Evolutionary conservation across 2,329 filamentous ascomycete genomes (phyloP), one percentile per base, ranked within the genome.

Genomic region (Neoarthrinium moseri): DNA sequence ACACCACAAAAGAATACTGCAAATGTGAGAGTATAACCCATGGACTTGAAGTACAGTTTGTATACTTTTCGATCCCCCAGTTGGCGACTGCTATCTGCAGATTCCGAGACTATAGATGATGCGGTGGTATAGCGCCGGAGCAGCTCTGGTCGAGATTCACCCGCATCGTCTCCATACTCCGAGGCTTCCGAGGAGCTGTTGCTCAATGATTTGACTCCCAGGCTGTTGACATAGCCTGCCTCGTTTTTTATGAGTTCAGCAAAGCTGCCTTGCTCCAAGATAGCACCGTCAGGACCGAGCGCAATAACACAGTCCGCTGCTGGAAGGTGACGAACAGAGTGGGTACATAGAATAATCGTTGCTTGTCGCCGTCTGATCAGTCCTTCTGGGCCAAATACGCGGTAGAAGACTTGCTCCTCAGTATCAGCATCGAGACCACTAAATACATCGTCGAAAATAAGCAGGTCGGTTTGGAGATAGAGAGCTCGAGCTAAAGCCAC

Each of bases 221-320:
- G 46, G 18, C 54, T 50, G 8, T 49, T 46, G 15, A 59, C 43
- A 38, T 62, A 61, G 15, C 55, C 53, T 10, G 54, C 41, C 5
- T 57, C 52, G 5, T 55, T 45, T 10, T 27, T 23, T 36, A 66
- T 56, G 1, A 76, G 61, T 5, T 67, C 53, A 5, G 58, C 41
- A 35, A 71, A 76, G 0, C 54, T 61, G 3, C 69, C 69, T 51
- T 78, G 67, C 24, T 79, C 73, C 1, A 69, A 56, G 2, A 78
- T 53, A 2, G 52, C 61, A 0, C 73, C 71, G 3, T 67, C 58
- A 1, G 52, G 27, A 0, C 65, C 66, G 0, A 81, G 64, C 0
- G 69, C 72, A 30, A 80, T 68, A 6, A 80, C 69, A 26, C 74
- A 68, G 35, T 76, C 67, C 2, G 72, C 69, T 1, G 60, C 56